phyloP scores from a whole-genome alignment of 192 early-diverging fungal species.

The Endogone sp. region DNA sequence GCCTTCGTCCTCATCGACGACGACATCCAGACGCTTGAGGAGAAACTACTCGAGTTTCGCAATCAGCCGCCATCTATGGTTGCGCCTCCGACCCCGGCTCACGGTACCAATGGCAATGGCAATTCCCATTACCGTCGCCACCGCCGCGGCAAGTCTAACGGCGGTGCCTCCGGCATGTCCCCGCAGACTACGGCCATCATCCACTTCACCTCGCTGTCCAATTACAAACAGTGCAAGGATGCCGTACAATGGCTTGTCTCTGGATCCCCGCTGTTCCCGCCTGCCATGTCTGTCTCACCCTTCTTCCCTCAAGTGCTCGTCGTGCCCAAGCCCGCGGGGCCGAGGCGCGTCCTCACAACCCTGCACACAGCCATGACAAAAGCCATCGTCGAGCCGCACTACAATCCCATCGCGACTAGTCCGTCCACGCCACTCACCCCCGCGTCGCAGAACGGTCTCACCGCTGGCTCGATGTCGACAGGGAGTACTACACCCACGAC shows the following conservation, averaged over 20 bases:
- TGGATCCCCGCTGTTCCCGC: neutral
- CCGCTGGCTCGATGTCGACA: neutral
- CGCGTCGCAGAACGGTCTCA: slow-evolving; percentile 1
- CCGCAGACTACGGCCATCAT: slow-evolving; percentile 46
- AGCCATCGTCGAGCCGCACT: slow-evolving; percentile 44
- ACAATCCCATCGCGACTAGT: slow-evolving; percentile 51
- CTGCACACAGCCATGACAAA: slow-evolving; percentile 52
- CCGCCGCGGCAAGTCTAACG: slow-evolving; percentile 11
- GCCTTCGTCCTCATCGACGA: slow-evolving; percentile 59
- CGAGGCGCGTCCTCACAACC: slow-evolving; percentile 50
- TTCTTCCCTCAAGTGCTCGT: slow-evolving; percentile 45
- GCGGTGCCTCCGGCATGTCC: slow-evolving; percentile 14
- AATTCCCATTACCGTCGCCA: slow-evolving; percentile 6
- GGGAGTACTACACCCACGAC: slow-evolving; percentile 1
- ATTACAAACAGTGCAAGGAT: slow-evolving; percentile 47
- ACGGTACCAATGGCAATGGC: slow-evolving; percentile 1
- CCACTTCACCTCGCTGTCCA: slow-evolving; percentile 51
- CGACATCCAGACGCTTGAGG: slow-evolving; percentile 42
- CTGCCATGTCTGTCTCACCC: slow-evolving; percentile 8
- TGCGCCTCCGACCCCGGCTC: neutral
- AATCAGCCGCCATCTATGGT: slow-evolving; percentile 11
- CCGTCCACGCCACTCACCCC: slow-evolving; percentile 38
- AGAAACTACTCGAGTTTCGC: slow-evolving; percentile 37
- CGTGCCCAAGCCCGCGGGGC: slow-evolving; percentile 60
- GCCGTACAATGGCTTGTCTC: slow-evolving; percentile 33